A percentile compares a stretch with the other conserved stretches of the same genome.
phyloP scores from a whole-genome alignment of 2,329 filamentous ascomycete species.

The Exophiala sp. region DNA sequence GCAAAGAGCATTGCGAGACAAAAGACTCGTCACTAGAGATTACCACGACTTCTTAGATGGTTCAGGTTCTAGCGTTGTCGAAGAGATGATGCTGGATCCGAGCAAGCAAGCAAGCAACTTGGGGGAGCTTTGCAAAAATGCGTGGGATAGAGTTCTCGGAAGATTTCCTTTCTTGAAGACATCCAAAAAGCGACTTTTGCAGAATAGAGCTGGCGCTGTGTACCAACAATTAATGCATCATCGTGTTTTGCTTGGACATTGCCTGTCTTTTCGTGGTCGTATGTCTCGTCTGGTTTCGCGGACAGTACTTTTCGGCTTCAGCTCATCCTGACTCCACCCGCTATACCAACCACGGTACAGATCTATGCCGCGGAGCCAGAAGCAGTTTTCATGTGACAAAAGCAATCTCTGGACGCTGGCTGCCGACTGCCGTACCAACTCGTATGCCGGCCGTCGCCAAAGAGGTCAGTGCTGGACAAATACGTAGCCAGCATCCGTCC shows the following conservation, averaged over 20 bases:
- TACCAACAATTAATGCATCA: constrained; percentile 22
- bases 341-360: neutral
- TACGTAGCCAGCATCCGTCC: too few species aligned
- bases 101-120: constrained; percentile 1
- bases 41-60: constrained; percentile 1
- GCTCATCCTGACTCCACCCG: neutral
- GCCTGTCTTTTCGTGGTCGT: neutral
- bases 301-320: too few species aligned
- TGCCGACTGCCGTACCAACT: too few species aligned
- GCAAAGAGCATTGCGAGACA: neutral
- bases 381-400: too few species aligned
- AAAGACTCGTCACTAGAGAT: constrained; percentile 4
- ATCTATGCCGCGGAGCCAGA: too few species aligned
- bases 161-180: neutral
- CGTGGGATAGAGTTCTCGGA: constrained; percentile 6
- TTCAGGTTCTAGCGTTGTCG: constrained; percentile 4
- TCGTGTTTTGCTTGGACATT: neutral
- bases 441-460: too few species aligned
- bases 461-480: too few species aligned
- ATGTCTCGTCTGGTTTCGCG: too few species aligned
- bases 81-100: constrained; percentile 8
- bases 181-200: constrained; percentile 1
- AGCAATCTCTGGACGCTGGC: too few species aligned
- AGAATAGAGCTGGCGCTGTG: constrained; percentile 8
- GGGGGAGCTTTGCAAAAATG: constrained; percentile 1